Conservation (phyloP, 2,329 filamentous ascomycete species). For the Hysterium pulicare region DNA sequence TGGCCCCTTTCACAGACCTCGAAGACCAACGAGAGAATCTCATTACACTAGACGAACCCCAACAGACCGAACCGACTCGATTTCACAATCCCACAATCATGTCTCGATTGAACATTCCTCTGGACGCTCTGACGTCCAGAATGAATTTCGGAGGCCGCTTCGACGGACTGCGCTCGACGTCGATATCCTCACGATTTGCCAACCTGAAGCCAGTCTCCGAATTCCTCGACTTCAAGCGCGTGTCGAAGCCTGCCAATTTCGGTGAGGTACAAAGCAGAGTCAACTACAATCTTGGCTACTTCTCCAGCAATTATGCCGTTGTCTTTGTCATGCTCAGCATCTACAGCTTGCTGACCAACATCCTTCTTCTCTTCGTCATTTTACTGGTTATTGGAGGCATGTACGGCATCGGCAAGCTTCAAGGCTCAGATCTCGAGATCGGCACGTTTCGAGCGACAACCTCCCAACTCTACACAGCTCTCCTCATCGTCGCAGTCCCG, state of each 20-base stretch:
- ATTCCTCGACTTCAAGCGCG: conserved; percentile 92
- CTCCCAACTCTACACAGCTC: conserved; percentile 88
- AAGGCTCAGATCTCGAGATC: conserved; percentile 83
- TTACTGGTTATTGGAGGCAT: conserved; percentile 80
- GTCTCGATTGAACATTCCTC: conserved; percentile 86
- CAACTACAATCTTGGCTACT: conserved; percentile 96
- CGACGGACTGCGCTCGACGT: conserved; percentile 74
- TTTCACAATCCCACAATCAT: conserved; percentile 48
- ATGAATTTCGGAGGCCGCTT: conserved; percentile 85
- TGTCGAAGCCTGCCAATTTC: conserved; percentile 93
- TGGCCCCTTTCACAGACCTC: conserved; percentile 24
- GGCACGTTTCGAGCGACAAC: conserved; percentile 79
- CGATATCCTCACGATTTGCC: conserved; percentile 77
- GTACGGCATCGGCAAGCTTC: conserved; percentile 86
- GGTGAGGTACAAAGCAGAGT: conserved; percentile 83
- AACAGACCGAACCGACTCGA: conserved; percentile 2
- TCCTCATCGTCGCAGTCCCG: conserved; percentile 79
- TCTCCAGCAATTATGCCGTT: conserved; percentile 96
- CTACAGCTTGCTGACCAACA: conserved; percentile 90
- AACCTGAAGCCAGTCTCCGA: conserved; percentile 89
- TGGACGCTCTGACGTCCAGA: conserved; percentile 86
- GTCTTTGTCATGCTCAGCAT: conserved; percentile 94
- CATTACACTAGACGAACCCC: conserved; percentile 16
- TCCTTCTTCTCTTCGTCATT: conserved; percentile 85
- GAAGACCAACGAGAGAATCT: conserved; percentile 27